Conservation (phyloP, 768 basidiomycete genomes). For the Clathrus columnatus region DNA sequence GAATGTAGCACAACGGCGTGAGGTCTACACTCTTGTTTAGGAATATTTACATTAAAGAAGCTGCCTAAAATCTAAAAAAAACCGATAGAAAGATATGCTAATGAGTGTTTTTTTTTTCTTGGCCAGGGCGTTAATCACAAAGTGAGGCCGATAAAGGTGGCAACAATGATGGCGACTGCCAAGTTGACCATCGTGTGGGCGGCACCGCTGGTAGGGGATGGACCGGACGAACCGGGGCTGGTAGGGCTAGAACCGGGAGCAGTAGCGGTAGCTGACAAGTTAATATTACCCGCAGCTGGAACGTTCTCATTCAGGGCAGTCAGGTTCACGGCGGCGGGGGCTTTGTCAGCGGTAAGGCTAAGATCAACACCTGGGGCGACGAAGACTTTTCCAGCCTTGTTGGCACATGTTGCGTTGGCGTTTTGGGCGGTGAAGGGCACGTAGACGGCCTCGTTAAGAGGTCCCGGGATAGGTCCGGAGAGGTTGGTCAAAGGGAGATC, state of each 20-base stretch:
- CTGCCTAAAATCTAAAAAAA: no score
- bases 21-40: no score
- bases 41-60: no score
- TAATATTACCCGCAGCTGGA: neutral
- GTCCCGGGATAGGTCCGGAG: conserved; percentile 18
- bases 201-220: neutral
- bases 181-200: neutral
- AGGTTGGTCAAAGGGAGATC: conserved; percentile 16
- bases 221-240: no score
- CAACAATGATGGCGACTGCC: no score
- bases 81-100: no score
- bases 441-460: conserved; percentile 23
- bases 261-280: neutral
- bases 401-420: conserved; percentile 30
- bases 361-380: conserved; percentile 26
- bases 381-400: conserved; percentile 36
- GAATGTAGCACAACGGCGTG: no score
- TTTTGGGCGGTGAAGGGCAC: conserved; percentile 40
- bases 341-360: conserved; percentile 24
- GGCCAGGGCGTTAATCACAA: no score
- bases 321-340: conserved; percentile 35
- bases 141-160: no score
- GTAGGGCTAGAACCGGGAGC: neutral
- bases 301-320: conserved; percentile 15
- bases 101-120: no score